phyloP scores from a whole-genome alignment of 2,329 filamentous ascomycete genomes.

The Alternaria hordeiaustralica region DNA sequence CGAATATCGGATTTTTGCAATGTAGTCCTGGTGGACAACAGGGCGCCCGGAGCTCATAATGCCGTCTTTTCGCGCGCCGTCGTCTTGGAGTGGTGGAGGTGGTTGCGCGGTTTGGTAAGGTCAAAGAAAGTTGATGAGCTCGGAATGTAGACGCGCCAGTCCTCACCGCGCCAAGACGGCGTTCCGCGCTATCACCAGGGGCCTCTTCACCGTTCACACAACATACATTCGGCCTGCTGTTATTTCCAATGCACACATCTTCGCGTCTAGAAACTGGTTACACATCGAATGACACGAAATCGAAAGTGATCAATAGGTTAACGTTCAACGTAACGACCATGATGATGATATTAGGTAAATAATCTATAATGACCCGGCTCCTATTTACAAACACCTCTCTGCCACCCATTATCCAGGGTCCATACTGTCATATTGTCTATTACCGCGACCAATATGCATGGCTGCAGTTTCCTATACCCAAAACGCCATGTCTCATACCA shows the following conservation, averaged over 20 bases:
- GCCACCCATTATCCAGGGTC: constrained; percentile 35
- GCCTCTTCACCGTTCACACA: too few species aligned
- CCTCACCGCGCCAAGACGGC: constrained; percentile 27
- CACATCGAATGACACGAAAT: too few species aligned
- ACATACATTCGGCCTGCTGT: too few species aligned
- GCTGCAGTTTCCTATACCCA: constrained; percentile 20
- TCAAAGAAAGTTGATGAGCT: constrained; percentile 39
- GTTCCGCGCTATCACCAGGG: constrained; percentile 4
- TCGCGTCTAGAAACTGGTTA: too few species aligned
- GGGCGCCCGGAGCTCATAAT: constrained; percentile 37
- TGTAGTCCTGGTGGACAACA: constrained; percentile 88
- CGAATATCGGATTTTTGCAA: constrained; percentile 91
- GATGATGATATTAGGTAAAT: constrained; percentile 35
- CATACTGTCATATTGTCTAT: constrained; percentile 20
- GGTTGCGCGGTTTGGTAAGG: constrained; percentile 5
- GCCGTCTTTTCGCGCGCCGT: constrained; percentile 1
- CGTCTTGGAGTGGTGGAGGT: constrained; percentile 14
- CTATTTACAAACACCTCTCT: constrained; percentile 28
- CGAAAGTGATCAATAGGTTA: too few species aligned
- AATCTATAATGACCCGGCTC: constrained; percentile 24
- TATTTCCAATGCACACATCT: too few species aligned
- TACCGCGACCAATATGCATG: constrained; percentile 20
- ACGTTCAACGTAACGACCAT: constrained; percentile 30
- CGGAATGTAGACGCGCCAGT: constrained; percentile 29
- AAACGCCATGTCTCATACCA: constrained; percentile 31